These are phyloP conservation scores for Auricularia cornea DNA, from an alignment of 768 basidiomycete species.

Conservation along the genomic window DNA sequence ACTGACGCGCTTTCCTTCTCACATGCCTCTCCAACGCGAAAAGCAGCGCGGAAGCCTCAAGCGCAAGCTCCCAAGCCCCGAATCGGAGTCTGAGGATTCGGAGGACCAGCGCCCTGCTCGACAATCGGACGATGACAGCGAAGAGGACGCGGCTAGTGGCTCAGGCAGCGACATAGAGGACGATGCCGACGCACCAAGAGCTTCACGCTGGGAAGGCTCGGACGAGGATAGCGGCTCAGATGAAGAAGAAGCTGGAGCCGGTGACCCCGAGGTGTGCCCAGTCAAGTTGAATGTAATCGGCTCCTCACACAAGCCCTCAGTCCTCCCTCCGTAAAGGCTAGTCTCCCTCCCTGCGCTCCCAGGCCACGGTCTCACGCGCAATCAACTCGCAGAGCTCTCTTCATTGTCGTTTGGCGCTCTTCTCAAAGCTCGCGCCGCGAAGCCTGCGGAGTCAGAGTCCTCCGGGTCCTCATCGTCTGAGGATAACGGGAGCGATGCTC, in stretches of 20 bases:
- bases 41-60: background rate
- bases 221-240: conserved; percentile 17
- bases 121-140: background rate
- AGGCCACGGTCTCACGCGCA: background rate
- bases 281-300: background rate
- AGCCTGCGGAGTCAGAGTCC: conserved; percentile 24
- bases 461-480: conserved; percentile 3
- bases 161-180: conserved; percentile 10
- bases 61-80: background rate
- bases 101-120: background rate
- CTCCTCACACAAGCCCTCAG: background rate
- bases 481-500: conserved; percentile 25
- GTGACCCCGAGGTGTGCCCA: conserved; percentile 1
- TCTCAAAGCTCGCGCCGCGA: conserved; percentile 51
- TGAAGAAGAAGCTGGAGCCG: background rate
- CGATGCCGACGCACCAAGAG: conserved; percentile 45
- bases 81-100: no score
- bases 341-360: background rate
- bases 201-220: conserved; percentile 55
- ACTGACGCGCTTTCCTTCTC: background rate
- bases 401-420: conserved; percentile 56
- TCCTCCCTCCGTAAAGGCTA: background rate
- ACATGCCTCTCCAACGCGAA: background rate
- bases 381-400: conserved; percentile 40
- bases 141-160: conserved; percentile 6